These are phyloP conservation scores for Trifolium subterraneum DNA, from an alignment of 306 rosid species.

Conservation along the genomic window DNA sequence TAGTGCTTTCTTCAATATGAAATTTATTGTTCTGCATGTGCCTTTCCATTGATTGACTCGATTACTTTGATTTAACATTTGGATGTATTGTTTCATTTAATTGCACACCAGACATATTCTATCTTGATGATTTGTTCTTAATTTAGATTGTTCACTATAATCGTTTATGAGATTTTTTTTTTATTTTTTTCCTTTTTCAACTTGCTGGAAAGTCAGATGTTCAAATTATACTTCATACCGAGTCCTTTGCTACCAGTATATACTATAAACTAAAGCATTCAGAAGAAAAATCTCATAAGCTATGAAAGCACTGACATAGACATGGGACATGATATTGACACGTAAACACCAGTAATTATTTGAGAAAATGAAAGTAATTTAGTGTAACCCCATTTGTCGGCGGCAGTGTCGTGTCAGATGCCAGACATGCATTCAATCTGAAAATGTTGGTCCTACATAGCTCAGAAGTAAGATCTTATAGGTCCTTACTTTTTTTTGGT, in stretches of 20 bases:
- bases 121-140: background rate
- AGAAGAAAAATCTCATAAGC: conserved; percentile 11
- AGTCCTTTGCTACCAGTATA: background rate
- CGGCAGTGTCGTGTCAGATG: background rate
- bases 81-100: background rate
- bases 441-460: background rate
- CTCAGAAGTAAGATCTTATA: background rate
- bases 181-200: background rate
- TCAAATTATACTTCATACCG: background rate
- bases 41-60: background rate
- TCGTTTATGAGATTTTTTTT: background rate
- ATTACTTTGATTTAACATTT: background rate
- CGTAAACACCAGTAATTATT: background rate
- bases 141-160: background rate
- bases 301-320: background rate
- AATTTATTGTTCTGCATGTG: background rate
- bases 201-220: background rate
- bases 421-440: background rate
- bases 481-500: too few species aligned
- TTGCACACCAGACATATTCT: background rate
- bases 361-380: background rate
- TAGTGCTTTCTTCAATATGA: conserved; percentile 18
- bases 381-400: background rate
- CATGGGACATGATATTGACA: background rate
- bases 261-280: background rate